These are phyloP conservation scores for Anisogramma anomala DNA, from an alignment of 2,329 filamentous ascomycete genomes.

Conservation along the genomic window DNA sequence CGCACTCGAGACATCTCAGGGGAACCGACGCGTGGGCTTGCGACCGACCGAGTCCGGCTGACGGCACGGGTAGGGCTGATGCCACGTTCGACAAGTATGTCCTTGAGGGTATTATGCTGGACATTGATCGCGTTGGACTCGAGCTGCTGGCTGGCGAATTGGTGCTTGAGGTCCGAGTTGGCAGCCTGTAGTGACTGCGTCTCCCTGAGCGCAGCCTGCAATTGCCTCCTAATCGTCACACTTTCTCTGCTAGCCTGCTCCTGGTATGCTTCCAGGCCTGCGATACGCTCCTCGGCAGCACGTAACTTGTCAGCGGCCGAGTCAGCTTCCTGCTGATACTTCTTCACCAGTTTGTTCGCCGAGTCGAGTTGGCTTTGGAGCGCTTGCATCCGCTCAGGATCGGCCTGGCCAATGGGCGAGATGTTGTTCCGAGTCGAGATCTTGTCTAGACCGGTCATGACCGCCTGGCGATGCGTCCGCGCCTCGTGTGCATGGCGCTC, in stretches of 20 bases:
- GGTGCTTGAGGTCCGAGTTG: constrained; percentile 71
- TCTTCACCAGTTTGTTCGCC: constrained; percentile 70
- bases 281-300: constrained; percentile 90
- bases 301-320: constrained; percentile 77
- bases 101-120: constrained; percentile 86
- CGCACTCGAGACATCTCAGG: constrained; percentile 70
- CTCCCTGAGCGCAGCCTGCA: constrained; percentile 75
- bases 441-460: constrained; percentile 73
- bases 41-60: constrained; percentile 58
- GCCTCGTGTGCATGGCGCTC: constrained; percentile 84
- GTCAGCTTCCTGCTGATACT: constrained; percentile 83
- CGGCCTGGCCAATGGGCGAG: constrained; percentile 33
- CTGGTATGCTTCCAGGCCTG: constrained; percentile 90
- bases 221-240: constrained; percentile 75
- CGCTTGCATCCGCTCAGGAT: constrained; percentile 56
- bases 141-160: constrained; percentile 74
- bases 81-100: constrained; percentile 79
- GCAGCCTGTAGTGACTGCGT: constrained; percentile 69
- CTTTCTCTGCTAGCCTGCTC: constrained; percentile 93
- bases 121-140: constrained; percentile 90
- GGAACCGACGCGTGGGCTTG: constrained; percentile 63
- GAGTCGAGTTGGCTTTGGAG: constrained; percentile 70
- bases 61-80: constrained; percentile 60
- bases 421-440: constrained; percentile 47
- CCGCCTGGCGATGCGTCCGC: constrained; percentile 67